Evolutionary conservation across 1,139 yeast species (phyloP).

Genomic region (Geotrichum bryndzae): DNA sequence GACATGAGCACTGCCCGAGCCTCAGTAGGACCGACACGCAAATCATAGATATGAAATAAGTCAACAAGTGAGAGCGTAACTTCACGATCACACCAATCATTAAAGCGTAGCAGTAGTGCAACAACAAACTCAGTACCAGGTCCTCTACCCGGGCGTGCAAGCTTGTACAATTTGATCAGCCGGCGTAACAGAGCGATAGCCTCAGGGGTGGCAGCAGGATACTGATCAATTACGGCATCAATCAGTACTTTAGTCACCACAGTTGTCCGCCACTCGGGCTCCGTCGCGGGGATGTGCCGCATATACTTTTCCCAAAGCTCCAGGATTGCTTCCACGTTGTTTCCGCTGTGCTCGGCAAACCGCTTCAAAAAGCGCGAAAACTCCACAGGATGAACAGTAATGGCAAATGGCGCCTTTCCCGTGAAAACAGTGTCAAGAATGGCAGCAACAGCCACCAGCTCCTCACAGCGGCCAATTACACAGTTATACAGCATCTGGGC

Average conservation of each 20-base stretch:
- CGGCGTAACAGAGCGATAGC: not conserved
- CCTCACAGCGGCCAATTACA: not conserved
- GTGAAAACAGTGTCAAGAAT: not conserved
- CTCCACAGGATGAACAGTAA: not conserved
- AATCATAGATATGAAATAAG: not conserved
- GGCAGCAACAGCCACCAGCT: not conserved
- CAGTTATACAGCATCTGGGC: not conserved
- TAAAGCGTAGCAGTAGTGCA: not conserved
- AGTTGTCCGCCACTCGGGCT: not conserved
- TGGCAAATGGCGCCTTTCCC: not conserved
- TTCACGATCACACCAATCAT: not conserved
- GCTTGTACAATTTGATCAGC: not conserved
- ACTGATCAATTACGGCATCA: not conserved
- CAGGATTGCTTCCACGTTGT: not conserved
- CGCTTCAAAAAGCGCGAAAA: not conserved
- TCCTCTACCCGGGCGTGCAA: not conserved
- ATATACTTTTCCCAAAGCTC: not conserved
- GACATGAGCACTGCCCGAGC: not conserved
- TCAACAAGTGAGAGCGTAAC: not conserved
- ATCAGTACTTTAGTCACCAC: not conserved
- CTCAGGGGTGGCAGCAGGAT: not conserved
- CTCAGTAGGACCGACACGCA: not conserved
- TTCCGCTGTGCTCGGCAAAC: not conserved
- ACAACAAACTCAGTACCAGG: not conserved
- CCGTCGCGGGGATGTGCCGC: not conserved